Evolutionary conservation across 805 yeast genomes (phyloP).

Genomic region (Candida morakotiae): DNA sequence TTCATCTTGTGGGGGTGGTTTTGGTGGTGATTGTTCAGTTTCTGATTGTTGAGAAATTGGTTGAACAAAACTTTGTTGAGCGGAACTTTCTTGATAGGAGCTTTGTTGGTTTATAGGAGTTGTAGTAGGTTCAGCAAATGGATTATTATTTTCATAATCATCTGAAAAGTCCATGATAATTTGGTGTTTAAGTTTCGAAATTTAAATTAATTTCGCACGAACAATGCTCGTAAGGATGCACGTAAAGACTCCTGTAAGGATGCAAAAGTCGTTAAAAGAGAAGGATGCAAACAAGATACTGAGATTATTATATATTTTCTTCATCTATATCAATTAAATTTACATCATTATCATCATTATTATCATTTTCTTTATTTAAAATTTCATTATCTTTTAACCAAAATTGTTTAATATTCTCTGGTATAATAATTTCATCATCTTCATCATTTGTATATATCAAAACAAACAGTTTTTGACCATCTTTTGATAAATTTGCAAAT

Average conservation of each 20-base stretch:
- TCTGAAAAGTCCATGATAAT: conserved; percentile 28
- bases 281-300: no score
- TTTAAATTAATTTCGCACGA: no score
- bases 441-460: conserved; percentile 17
- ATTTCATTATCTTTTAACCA: conserved; percentile 15
- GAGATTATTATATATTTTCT: no score
- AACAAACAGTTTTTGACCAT: conserved; percentile 11
- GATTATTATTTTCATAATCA: conserved; percentile 42
- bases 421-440: conserved; percentile 5
- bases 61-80: no score
- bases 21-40: conserved; percentile 2
- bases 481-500: conserved; percentile 12
- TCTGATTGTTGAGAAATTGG: conserved; percentile 12
- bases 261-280: no score
- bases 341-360: conserved; percentile 1
- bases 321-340: conserved; percentile 2
- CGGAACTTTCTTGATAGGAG: no score
- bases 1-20: conserved; percentile 4
- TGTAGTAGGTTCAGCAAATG: conserved; percentile 31
- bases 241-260: no score
- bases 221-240: no score
- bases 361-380: conserved; percentile 1
- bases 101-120: conserved; percentile 11
- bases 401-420: conserved; percentile 12
- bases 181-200: no score